Evolutionary conservation across 2,329 filamentous ascomycete species (phyloP).

Genomic region (Monosporascus cannonballus): DNA sequence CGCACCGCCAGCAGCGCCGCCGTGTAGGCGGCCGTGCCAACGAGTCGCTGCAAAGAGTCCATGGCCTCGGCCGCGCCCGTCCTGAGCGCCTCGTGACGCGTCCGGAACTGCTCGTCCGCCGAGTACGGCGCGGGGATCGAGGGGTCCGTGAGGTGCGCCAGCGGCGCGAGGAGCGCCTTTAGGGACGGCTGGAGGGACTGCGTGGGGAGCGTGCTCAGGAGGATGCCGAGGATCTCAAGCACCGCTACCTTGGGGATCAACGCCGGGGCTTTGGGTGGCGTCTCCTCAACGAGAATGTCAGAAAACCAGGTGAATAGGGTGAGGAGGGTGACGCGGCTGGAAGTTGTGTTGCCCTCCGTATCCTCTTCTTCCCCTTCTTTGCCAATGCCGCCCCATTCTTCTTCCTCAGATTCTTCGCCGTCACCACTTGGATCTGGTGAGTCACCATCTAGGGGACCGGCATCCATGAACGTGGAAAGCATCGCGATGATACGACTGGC

Average conservation of each 20-base stretch:
- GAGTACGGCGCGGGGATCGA: slow-evolving; percentile 67
- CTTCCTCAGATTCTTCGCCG: slow-evolving; percentile 33
- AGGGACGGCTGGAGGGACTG: slow-evolving; percentile 57
- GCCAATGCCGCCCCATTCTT: slow-evolving; percentile 29
- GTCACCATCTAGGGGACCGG: slow-evolving; percentile 48
- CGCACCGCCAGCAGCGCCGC: slow-evolving; percentile 65
- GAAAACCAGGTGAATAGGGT: slow-evolving; percentile 77
- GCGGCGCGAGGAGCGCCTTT: slow-evolving; percentile 49
- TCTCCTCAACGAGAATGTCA: slow-evolving; percentile 71
- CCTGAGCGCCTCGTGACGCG: slow-evolving; percentile 64
- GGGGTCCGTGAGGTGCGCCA: slow-evolving; percentile 81
- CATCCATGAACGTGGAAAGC: slow-evolving; percentile 58
- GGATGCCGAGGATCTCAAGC: slow-evolving; percentile 65
- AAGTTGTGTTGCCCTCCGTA: slow-evolving; percentile 25
- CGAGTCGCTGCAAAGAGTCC: slow-evolving; percentile 74
- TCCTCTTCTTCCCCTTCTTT: slow-evolving; percentile 26
- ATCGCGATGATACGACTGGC: slow-evolving; percentile 78
- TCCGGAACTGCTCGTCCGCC: slow-evolving; percentile 62
- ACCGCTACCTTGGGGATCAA: slow-evolving; percentile 71
- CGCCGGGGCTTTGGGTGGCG: slow-evolving; percentile 54
- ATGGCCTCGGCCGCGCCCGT: slow-evolving; percentile 70
- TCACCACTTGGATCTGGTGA: slow-evolving; percentile 33
- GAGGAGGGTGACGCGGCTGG: slow-evolving; percentile 40
- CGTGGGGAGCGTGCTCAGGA: slow-evolving; percentile 56
- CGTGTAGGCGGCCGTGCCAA: slow-evolving; percentile 78